These are phyloP conservation scores for Starmerella bombicola DNA, from an alignment of 805 yeast species.

Conservation along the genomic window DNA sequence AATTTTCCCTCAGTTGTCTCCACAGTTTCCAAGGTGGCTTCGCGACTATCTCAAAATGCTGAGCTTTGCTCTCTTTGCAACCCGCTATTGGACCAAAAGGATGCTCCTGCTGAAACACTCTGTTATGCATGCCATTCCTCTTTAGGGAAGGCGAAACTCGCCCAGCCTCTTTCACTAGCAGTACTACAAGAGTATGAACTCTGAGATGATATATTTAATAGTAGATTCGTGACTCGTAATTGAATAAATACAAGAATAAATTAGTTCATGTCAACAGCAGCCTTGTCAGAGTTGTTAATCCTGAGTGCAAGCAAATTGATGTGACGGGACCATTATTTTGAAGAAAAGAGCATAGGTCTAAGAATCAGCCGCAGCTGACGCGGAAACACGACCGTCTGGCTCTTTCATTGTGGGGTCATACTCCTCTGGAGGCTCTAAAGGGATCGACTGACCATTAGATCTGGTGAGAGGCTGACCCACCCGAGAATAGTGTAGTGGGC, in stretches of 20 bases:
- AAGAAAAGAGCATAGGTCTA: too few species aligned
- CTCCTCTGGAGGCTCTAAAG: slow-evolving; percentile 8
- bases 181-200: slow-evolving; percentile 3
- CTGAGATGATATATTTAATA: background rate
- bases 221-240: too few species aligned
- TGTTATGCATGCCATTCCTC: slow-evolving; percentile 23
- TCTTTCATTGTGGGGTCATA: slow-evolving; percentile 13
- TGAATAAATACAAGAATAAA: too few species aligned
- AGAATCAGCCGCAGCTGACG: slow-evolving; percentile 9
- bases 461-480: too few species aligned
- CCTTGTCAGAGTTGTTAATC: too few species aligned
- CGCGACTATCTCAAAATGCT: slow-evolving; percentile 38
- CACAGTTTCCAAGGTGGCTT: slow-evolving; percentile 82
- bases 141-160: background rate
- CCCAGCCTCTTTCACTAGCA: background rate
- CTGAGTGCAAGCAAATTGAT: too few species aligned
- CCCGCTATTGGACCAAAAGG: background rate
- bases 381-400: slow-evolving; percentile 4
- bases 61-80: slow-evolving; percentile 21
- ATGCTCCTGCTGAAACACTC: slow-evolving; percentile 2
- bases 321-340: too few species aligned
- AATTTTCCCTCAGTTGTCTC: slow-evolving; percentile 83
- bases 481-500: too few species aligned
- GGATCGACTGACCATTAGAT: too few species aligned
- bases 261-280: too few species aligned